Conservation (phyloP, 2,329 filamentous ascomycete species). For the Purpureocillium lavendulum region DNA sequence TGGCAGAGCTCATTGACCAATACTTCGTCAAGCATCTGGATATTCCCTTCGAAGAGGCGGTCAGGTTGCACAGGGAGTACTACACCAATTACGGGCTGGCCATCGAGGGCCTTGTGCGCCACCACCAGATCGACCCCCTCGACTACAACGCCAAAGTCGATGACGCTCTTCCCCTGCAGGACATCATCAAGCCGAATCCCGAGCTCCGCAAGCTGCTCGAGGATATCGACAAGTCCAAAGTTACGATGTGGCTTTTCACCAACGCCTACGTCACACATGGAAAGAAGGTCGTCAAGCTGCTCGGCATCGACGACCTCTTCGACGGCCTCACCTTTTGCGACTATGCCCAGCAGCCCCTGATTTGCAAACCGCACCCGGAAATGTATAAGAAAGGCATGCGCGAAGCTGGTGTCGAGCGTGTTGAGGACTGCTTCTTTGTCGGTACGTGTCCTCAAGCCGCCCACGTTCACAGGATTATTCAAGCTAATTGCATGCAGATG, state of each 20-base stretch:
- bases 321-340: conserved; percentile 95
- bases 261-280: conserved; percentile 93
- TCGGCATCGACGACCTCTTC: conserved; percentile 81
- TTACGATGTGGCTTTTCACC: conserved; percentile 89
- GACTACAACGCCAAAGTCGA: conserved; percentile 94
- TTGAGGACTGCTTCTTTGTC: conserved; percentile 81
- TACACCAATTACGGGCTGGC: conserved; percentile 96
- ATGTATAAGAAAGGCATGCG: conserved; percentile 88
- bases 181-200: conserved; percentile 71
- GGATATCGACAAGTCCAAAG: conserved; percentile 75
- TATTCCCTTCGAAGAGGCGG: conserved; percentile 69
- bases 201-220: conserved; percentile 67
- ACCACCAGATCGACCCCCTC: conserved; percentile 90
- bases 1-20: conserved; percentile 71
- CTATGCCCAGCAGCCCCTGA: conserved; percentile 62
- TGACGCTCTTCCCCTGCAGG: conserved; percentile 82
- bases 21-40: conserved; percentile 63
- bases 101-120: conserved; percentile 85
- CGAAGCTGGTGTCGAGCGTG: conserved; percentile 63
- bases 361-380: conserved; percentile 78
- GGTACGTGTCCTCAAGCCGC: conserved; percentile 45
- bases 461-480: no score
- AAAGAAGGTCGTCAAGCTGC: conserved; percentile 68
- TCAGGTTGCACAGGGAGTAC: conserved; percentile 79
- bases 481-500: conserved; percentile 47